phyloP scores from a whole-genome alignment of 257 asterid species.

The Capsicum rhomboideum region DNA sequence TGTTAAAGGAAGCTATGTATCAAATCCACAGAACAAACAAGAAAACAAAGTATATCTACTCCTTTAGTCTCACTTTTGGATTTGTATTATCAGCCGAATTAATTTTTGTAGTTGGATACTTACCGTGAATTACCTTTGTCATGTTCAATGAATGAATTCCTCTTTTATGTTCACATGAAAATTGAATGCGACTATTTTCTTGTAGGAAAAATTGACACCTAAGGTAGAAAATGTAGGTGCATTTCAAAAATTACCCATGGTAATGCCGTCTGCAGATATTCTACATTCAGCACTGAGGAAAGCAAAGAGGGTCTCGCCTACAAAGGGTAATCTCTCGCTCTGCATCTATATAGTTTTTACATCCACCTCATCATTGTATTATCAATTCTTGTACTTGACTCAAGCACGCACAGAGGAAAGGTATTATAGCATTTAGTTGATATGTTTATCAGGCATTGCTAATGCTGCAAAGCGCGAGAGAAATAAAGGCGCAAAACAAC shows the following conservation, averaged over 20 bases:
- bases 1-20: conserved; percentile 69
- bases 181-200: conserved; percentile 3
- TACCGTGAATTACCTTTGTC: neutral
- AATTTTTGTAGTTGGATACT: neutral
- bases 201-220: conserved; percentile 34
- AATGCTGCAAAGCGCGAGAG: conserved; percentile 88
- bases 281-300: conserved; percentile 69
- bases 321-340: conserved; percentile 55
- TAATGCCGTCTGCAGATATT: conserved; percentile 82
- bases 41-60: conserved; percentile 13
- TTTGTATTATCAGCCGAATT: neutral
- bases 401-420: neutral
- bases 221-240: conserved; percentile 68
- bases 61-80: neutral
- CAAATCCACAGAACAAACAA: conserved; percentile 32
- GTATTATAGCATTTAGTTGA: conserved; percentile 5
- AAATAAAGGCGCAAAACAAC: conserved; percentile 91
- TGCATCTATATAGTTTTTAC: conserved; percentile 2
- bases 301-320: conserved; percentile 76
- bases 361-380: neutral
- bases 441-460: conserved; percentile 57
- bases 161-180: neutral
- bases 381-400: neutral
- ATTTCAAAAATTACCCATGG: conserved; percentile 97
- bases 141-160: neutral